Percentiles rank a stretch among this genome's conserved stretches.
Conservation (phyloP, 495 filamentous ascomycete genomes). For the Elaphomyces granulatus region DNA sequence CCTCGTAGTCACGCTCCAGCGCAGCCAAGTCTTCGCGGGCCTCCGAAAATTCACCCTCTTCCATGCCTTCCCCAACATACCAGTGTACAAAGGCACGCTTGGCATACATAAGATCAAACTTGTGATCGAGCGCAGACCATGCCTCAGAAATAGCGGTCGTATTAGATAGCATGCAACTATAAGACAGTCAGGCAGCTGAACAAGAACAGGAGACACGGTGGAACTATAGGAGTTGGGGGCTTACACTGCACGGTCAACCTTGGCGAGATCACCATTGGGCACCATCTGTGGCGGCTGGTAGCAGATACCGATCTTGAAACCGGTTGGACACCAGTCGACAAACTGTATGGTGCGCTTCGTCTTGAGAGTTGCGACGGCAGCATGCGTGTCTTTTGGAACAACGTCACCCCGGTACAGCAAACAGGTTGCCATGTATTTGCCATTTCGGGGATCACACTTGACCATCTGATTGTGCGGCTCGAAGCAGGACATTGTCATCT, state of each 20-base stretch:
- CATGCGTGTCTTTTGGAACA: slow-evolving; percentile 86
- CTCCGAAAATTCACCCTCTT: slow-evolving; percentile 99
- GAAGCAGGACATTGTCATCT: slow-evolving; percentile 56
- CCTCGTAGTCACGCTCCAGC: slow-evolving; percentile 97
- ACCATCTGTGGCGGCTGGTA: slow-evolving; percentile 93
- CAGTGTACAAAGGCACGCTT: slow-evolving; percentile 99
- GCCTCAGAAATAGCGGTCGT: slow-evolving; percentile 98
- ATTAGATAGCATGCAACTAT: slow-evolving; percentile 96
- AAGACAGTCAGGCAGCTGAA: slow-evolving; percentile 11
- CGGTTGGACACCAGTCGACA: slow-evolving; percentile 99
- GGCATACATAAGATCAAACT: slow-evolving; percentile 99
- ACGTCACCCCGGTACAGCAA: slow-evolving; percentile 97
- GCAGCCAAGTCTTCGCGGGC: slow-evolving; percentile 96
- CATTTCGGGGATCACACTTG: slow-evolving; percentile 96
- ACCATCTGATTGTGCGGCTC: slow-evolving; percentile 93
- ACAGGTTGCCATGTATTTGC: slow-evolving; percentile 99
- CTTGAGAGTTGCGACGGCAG: slow-evolving; percentile 87
- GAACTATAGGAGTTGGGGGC: slow-evolving; percentile 19
- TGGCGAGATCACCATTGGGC: slow-evolving; percentile 91
- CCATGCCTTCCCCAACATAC: slow-evolving; percentile 99
- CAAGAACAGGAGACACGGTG: background rate
- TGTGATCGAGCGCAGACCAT: slow-evolving; percentile 92
- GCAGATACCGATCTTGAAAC: slow-evolving; percentile 99
- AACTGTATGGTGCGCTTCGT: slow-evolving; percentile 98
- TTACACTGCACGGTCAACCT: slow-evolving; percentile 95